Evolutionary conservation across 2,329 filamentous ascomycete species (phyloP), one percentile per base, ranked within the genome.

Genomic region (Penicillium sp.): DNA sequence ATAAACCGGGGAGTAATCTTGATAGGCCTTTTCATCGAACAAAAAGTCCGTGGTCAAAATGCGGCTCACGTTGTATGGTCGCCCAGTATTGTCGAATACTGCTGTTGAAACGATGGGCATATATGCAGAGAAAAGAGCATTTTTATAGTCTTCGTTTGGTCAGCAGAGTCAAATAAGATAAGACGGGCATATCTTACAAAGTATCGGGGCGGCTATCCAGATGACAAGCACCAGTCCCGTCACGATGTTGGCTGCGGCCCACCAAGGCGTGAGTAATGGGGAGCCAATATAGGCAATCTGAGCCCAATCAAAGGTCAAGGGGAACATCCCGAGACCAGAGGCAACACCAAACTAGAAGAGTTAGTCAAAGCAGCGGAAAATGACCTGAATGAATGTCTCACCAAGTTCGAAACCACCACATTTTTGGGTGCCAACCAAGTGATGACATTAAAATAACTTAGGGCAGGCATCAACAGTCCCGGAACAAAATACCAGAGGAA

Each of bases 391-490:
- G 63, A 48, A 33, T 33, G 31, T 15, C 77, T 61, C 69, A 82
- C 80, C 45, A 96, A 78, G 72, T 96, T 96, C 31, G 91, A 89
- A 44, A 96, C 79, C 3, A 96, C 86, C n/a, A 94, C 89, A 65
- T 89, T 96, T 63, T 91, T 87, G 0, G 91, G 91, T 3, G 89
- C 89, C 72, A 93, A 90, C 91, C 90, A 96, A 15, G 91, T 96
- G 58, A 96, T 80, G 61, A 93, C 88, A 71, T 87, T 96, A 80
- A 96, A 96, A 75, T 93, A 94, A 74, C 89, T 93, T 66, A 96
- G 80, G 0, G 90, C 91, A 7, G 90, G 90, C 79, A 94, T 88
- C 47, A 96, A 78, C 13, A 96, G 81, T 4, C 91, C 91, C 0
- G 91, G 91, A 1, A 96, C 78, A 72, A 94, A 94, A 76, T 96